Evolutionary conservation across 371 early-diverging fungal species (phyloP), one percentile per base, ranked within the genome.

Genomic region (Blakeslea trispora): DNA sequence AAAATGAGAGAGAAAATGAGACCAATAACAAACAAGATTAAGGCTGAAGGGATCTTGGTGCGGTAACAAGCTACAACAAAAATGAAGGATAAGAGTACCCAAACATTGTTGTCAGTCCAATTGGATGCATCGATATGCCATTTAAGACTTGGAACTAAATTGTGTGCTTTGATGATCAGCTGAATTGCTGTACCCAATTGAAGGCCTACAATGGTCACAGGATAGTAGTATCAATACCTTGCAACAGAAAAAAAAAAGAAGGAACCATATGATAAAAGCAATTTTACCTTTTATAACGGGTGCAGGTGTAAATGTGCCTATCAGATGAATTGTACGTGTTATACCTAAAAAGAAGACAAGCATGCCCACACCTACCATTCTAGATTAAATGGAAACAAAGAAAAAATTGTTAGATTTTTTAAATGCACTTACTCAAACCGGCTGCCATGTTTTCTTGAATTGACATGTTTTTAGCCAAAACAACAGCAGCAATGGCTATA

Each of bases 141-240:
- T 17, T 65, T 37, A 0, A 75, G 41, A 0, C 32, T 39, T 14
- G 58, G 71, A 24, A 84, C 73, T 39, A 89, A 66, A n/a, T 69
- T 79, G 10, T 84, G 78, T 5, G 91, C 94, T 62, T 90, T 90
- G 57, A 79, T 82, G 45, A 87, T 82, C 24, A 95, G 77, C 14
- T 83, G 80, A 40, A 92, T 66, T 32, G 91, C 91, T 5, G 95
- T 88, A 31, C 94, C 95, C 46, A 95, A 72, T 72, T 95, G 95
- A 59, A 95, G 86, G 4, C 75, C 74, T 77, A 50, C 19, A 46
- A 18, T 17, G 28, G 11, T 35, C n/a, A n/a, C n/a, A n/a, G n/a
- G n/a, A n/a, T n/a, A n/a, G n/a, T n/a, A n/a, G n/a, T n/a, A n/a
- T n/a, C n/a, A n/a, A n/a, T n/a, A n/a, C n/a, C n/a, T n/a, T n/a